Evolutionary conservation across 305 asterid species (phyloP), one percentile per base, ranked within the genome.

Genomic region (Solanum chacoense): DNA sequence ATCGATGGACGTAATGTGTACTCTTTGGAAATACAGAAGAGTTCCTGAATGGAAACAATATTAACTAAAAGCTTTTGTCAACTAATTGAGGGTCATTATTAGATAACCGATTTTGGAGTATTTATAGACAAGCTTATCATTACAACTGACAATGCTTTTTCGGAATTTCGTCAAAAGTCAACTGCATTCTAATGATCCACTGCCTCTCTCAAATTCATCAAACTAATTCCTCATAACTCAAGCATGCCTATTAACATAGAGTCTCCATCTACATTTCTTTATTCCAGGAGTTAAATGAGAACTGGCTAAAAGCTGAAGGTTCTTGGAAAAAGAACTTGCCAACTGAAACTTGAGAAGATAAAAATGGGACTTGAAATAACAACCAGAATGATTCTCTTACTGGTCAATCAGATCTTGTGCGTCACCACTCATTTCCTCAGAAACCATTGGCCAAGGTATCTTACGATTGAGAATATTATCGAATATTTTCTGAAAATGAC

Each of bases 391-490:
- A 77, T 87, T 86, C 88, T 90, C 97, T 92, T 93, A 98, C 99
- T 92, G 94, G 91, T 98, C 99, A 91, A 98, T 98, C 93, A 98
- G 93, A 92, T 96, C 98, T 92, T 91, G 90, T 71, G 99, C 97
- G 87, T 95, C 98, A 42, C 81, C 90, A 91, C 97, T 96, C 98
- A 98, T 95, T 93, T 96, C 99, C 77, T 94, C 99, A 34, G 98
- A 96, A 13, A 94, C 96, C 59, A 74, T 90, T 29, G 99, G 99
- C 99, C 99, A 98, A 89, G 98, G 99, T 90, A 98, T 96, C 91
- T 96, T 96, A 72, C 98, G 97, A 90, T 98, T 98, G 89, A 98
- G 98, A 94, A 98, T 98, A 93, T 98, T 98, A 89, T 96, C 97
- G 84, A 98, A 98, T 91, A 98, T 96, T 95, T 94, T 94, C 99